These are phyloP conservation scores for Kondoa malvinella DNA, from an alignment of 768 basidiomycete genomes.

Conservation along the genomic window DNA sequence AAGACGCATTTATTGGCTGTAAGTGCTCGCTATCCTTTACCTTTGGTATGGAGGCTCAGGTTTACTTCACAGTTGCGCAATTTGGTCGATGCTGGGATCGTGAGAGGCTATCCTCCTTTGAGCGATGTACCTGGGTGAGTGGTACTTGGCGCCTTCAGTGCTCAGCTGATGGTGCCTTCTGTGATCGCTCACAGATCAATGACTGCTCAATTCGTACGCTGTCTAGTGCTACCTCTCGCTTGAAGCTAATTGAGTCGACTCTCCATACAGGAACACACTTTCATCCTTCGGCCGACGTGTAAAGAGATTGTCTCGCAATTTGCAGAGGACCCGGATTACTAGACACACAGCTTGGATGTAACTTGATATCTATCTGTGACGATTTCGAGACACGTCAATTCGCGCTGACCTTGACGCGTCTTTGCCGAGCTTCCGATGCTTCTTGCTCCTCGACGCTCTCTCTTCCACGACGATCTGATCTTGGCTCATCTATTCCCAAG, in stretches of 20 bases:
- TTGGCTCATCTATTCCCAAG: too few relatives aligned
- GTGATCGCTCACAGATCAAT: slow-evolving; percentile 37
- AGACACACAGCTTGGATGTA: too few relatives aligned
- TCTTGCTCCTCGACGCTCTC: too few relatives aligned
- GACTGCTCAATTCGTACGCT: slow-evolving; percentile 63
- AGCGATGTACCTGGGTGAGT: slow-evolving; percentile 53
- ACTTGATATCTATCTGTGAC: too few relatives aligned
- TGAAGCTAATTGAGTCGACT: not conserved
- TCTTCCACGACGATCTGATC: too few relatives aligned
- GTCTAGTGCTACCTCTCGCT: not conserved
- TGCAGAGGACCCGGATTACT: slow-evolving; percentile 2
- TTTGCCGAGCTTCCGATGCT: too few relatives aligned
- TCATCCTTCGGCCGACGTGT: slow-evolving; percentile 37
- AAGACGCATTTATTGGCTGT: slow-evolving; percentile 84
- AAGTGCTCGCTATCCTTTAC: slow-evolving; percentile 25
- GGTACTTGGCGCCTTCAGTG: not conserved
- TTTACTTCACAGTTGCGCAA: slow-evolving; percentile 52
- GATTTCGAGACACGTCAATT: too few relatives aligned
- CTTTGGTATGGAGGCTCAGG: slow-evolving; percentile 11
- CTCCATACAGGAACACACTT: slow-evolving; percentile 35
- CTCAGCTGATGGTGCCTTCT: not conserved
- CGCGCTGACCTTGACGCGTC: too few relatives aligned
- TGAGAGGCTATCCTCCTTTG: slow-evolving; percentile 81
- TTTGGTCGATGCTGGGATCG: slow-evolving; percentile 70
- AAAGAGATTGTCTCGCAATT: slow-evolving; percentile 35